These are phyloP conservation scores for Trichoderma oligosporum DNA, from an alignment of 2,329 filamentous ascomycete genomes.

Conservation along the genomic window DNA sequence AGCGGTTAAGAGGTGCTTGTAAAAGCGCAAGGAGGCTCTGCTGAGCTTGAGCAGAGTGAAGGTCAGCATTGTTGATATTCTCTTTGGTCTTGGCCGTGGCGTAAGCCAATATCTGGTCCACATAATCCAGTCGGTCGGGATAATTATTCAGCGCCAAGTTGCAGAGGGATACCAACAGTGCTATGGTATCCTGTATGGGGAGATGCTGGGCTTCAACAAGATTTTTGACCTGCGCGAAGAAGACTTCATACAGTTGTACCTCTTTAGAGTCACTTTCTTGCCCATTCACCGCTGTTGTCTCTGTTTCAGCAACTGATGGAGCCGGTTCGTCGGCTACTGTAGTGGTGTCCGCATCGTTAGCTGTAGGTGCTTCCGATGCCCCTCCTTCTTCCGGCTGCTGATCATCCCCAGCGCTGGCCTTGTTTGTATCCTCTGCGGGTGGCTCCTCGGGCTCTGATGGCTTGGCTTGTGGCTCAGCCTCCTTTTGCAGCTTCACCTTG, in stretches of 20 bases:
- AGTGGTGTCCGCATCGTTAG: constrained; percentile 20
- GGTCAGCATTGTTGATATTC: constrained; percentile 89
- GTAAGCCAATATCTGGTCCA: constrained; percentile 89
- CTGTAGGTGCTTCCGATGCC: constrained; percentile 27
- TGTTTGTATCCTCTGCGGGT: constrained; percentile 31
- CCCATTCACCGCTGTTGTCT: constrained; percentile 48
- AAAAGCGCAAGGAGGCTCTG: constrained; percentile 84
- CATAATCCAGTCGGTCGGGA: constrained; percentile 85
- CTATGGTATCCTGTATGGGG: constrained; percentile 91
- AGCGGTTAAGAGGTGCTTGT: constrained; percentile 84
- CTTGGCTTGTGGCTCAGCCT: constrained; percentile 31
- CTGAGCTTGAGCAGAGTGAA: constrained; percentile 84
- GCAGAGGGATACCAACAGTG: constrained; percentile 84
- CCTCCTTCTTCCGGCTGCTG: constrained; percentile 25
- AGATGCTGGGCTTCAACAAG: constrained; percentile 87
- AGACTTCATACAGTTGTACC: constrained; percentile 92
- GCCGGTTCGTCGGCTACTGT: constrained; percentile 35
- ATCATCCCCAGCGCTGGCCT: neutral
- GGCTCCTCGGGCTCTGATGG: constrained; percentile 24
- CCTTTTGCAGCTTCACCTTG: constrained; percentile 67
- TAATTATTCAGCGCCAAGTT: constrained; percentile 97
- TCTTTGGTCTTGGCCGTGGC: constrained; percentile 82
- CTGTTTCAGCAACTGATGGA: constrained; percentile 29
- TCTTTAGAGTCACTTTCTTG: constrained; percentile 48
- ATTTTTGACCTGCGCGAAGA: constrained; percentile 93